These are phyloP conservation scores for Lentinula boryana DNA, from an alignment of 768 basidiomycete genomes.

Conservation along the genomic window DNA sequence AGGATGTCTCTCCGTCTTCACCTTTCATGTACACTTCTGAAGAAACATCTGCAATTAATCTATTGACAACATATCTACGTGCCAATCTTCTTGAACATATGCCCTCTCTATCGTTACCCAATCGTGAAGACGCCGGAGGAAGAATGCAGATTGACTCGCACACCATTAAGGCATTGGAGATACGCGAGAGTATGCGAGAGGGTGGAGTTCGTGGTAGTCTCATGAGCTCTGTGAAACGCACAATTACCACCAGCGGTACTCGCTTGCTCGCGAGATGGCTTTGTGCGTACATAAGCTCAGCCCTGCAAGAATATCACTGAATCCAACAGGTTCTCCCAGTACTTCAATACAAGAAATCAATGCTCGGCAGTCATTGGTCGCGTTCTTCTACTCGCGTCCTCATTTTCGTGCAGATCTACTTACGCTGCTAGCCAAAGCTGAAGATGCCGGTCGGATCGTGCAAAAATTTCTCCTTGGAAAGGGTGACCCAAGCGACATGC, in stretches of 20 bases:
- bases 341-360: slow-evolving; percentile 69
- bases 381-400: slow-evolving; percentile 55
- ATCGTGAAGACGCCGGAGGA: slow-evolving; percentile 43
- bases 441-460: slow-evolving; percentile 70
- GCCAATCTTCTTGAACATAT: slow-evolving; percentile 72
- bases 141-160: slow-evolving; percentile 90
- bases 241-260: slow-evolving; percentile 71
- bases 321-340: slow-evolving; percentile 68
- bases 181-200: slow-evolving; percentile 68
- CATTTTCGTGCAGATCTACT: slow-evolving; percentile 63
- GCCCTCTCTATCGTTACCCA: slow-evolving; percentile 56
- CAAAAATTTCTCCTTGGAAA: slow-evolving; percentile 71
- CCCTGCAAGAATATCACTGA: slow-evolving; percentile 24
- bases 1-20: slow-evolving; percentile 3
- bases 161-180: slow-evolving; percentile 85
- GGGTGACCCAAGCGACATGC: slow-evolving; percentile 61
- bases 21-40: slow-evolving; percentile 23
- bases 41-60: slow-evolving; percentile 52
- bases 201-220: slow-evolving; percentile 72
- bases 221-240: slow-evolving; percentile 68
- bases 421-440: slow-evolving; percentile 46
- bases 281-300: slow-evolving; percentile 44
- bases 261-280: slow-evolving; percentile 72
- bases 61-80: slow-evolving; percentile 62
- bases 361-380: slow-evolving; percentile 70